Evolutionary conservation across 495 filamentous ascomycete genomes (phyloP).

Genomic region (Podospora didyma): DNA sequence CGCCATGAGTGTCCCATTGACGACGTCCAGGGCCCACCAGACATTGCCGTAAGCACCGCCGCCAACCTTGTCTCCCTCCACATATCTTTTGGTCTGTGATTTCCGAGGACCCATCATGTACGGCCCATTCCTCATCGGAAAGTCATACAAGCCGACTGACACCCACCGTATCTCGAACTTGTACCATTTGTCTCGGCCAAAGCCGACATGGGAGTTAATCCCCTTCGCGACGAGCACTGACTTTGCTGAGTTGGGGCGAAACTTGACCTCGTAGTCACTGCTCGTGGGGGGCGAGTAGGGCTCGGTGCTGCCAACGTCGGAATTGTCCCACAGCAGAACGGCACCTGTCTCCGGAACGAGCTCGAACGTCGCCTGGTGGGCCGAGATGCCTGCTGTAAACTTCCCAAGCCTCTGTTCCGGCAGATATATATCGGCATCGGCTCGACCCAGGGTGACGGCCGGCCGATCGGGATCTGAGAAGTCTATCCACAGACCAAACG

Average conservation of each 20-base stretch:
- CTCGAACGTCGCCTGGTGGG: conserved; percentile 25
- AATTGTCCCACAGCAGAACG: conserved; percentile 26
- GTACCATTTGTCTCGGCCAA: conserved; percentile 22
- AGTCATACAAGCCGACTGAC: conserved; percentile 17
- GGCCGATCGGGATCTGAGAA: conserved; percentile 14
- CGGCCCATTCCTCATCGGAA: conserved; percentile 14
- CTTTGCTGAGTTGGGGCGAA: conserved; percentile 13
- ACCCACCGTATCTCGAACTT: conserved; percentile 29
- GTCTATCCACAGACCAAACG: conserved; percentile 21
- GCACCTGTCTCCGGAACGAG: conserved; percentile 23
- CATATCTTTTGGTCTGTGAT: conserved; percentile 17
- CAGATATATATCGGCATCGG: conserved; percentile 23
- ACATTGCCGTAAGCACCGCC: conserved; percentile 29
- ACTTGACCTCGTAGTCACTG: conserved; percentile 15
- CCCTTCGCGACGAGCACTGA: conserved; percentile 27
- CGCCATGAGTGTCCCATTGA: conserved; percentile 22
- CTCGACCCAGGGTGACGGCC: conserved; percentile 19
- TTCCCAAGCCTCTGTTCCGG: conserved; percentile 13
- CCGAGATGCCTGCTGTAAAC: conserved; percentile 17
- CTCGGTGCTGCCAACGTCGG: conserved; percentile 16
- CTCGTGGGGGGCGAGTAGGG: conserved; percentile 9
- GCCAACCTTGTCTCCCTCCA: conserved; percentile 20
- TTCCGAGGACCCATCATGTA: conserved; percentile 23
- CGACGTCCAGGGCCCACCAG: conserved; percentile 23
- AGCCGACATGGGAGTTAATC: conserved; percentile 27